phyloP scores from a whole-genome alignment of 2,329 filamentous ascomycete species.

The Fonsecaea erecta region DNA sequence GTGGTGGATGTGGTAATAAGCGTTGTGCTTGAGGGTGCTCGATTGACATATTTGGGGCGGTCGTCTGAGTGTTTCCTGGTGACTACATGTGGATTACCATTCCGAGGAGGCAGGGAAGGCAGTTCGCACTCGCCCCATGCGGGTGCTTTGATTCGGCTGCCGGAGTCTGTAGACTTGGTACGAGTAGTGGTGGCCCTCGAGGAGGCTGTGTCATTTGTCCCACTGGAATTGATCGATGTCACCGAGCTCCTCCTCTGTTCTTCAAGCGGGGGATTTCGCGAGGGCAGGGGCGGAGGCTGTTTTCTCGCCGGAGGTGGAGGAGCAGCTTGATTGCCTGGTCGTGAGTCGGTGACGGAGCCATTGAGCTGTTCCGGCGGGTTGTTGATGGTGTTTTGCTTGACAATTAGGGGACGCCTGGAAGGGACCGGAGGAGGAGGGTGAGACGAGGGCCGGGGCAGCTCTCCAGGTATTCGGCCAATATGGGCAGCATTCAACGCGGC shows the following conservation, averaged over 20 bases:
- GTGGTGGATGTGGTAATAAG: conserved; percentile 26
- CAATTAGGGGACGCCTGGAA: conserved; percentile 39
- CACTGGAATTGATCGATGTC: conserved; percentile 55
- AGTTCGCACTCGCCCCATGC: conserved; percentile 61
- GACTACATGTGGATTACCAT: conserved; percentile 32
- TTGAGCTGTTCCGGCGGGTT: conserved; percentile 43
- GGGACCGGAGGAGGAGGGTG: conserved; percentile 37
- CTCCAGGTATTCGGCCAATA: conserved; percentile 44
- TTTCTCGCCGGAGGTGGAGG: conserved; percentile 35
- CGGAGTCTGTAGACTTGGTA: conserved; percentile 40
- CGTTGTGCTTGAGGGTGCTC: conserved; percentile 43
- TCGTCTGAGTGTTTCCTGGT: conserved; percentile 40
- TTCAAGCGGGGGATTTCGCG: conserved; percentile 47
- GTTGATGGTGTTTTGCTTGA: conserved; percentile 42
- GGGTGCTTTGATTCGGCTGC: conserved; percentile 57
- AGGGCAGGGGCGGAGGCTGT: conserved; percentile 52
- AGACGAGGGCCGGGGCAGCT: conserved; percentile 37
- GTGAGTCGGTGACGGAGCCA: conserved; percentile 42
- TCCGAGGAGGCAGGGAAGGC: conserved; percentile 60
- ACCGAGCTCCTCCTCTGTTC: conserved; percentile 47
- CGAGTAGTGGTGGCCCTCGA: conserved; percentile 27
- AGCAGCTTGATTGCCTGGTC: conserved; percentile 38
- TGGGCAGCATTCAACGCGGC: conserved; percentile 52
- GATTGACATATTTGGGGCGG: conserved; percentile 47
- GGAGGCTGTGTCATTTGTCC: conserved; percentile 43